A percentile compares a stretch with the other conserved stretches of the same genome.
These are phyloP conservation scores for Colletotrichum tropicale DNA, from an alignment of 2,329 filamentous ascomycete genomes.

Conservation along the genomic window DNA sequence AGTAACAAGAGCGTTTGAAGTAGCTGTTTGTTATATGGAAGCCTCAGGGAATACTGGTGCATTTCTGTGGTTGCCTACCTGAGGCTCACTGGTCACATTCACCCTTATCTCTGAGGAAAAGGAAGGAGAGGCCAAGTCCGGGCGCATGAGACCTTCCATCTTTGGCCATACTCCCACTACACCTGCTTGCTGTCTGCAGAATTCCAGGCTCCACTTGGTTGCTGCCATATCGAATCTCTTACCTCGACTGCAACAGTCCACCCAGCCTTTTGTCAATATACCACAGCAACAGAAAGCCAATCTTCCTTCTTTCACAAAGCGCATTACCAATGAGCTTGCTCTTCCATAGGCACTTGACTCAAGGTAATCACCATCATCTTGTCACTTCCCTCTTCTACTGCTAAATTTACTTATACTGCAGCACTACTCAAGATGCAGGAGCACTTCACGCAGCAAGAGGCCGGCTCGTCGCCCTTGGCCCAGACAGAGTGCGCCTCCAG, in stretches of 20 bases:
- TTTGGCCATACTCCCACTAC: not conserved
- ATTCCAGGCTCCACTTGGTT: not conserved
- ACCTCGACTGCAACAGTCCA: not conserved
- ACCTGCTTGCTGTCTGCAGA: not conserved
- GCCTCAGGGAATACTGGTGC: accelerated
- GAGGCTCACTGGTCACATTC: not conserved
- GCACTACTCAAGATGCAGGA: not conserved
- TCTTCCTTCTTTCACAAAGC: not conserved
- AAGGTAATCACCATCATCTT: not conserved
- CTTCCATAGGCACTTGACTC: not conserved
- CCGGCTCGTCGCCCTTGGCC: not conserved
- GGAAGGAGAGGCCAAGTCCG: not conserved
- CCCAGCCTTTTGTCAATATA: not conserved
- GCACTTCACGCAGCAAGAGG: not conserved
- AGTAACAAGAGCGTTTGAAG: not conserved
- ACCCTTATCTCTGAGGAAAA: not conserved
- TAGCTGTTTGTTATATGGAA: not conserved
- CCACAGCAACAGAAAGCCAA: not conserved
- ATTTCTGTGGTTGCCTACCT: accelerated
- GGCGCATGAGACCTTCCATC: not conserved
- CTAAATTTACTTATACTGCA: not conserved
- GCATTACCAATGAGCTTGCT: not conserved
- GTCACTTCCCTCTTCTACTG: not conserved
- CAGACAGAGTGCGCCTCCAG: no score
- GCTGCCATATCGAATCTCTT: not conserved